Percentiles rank a stretch among this genome's conserved stretches.
Conservation (phyloP, 2,329 filamentous ascomycete species). For the Botrytis medusae region DNA sequence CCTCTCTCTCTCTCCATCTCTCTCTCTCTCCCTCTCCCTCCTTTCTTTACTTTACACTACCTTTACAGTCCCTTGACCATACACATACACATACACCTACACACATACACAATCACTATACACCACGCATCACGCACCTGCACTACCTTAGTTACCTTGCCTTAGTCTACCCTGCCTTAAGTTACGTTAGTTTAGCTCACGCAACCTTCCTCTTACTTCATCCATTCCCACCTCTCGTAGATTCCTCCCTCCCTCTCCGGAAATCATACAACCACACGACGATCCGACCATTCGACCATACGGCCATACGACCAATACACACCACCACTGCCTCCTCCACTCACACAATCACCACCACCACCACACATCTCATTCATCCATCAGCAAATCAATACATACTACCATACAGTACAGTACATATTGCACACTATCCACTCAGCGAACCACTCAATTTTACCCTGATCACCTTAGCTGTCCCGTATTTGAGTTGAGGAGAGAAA, state of each 20-base stretch:
- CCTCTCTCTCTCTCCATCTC: not conserved
- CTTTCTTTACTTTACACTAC: not conserved
- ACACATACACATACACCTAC: not conserved
- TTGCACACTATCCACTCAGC: slow-evolving; percentile 3
- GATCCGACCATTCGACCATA: not conserved
- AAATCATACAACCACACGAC: not conserved
- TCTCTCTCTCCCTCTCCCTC: not conserved
- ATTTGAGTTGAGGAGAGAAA: not conserved
- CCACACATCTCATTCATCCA: not conserved
- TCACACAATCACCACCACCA: not conserved
- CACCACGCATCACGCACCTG: slow-evolving; percentile 5
- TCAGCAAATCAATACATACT: not conserved
- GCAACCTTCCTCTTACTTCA: not conserved
- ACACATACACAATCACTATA: not conserved
- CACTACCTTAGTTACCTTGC: not conserved
- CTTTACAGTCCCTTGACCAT: not conserved
- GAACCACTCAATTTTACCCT: not conserved
- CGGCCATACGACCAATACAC: not conserved
- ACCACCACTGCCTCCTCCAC: not conserved
- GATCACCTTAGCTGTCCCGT: not conserved
- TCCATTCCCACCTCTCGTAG: not conserved
- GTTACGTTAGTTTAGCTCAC: not conserved
- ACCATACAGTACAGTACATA: not conserved
- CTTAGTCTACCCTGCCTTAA: not conserved
- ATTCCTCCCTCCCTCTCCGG: not conserved